A percentile compares a stretch with the other conserved stretches of the same genome.
These are phyloP conservation scores for Suillus discolor DNA, from an alignment of 768 basidiomycete genomes.

Conservation along the genomic window DNA sequence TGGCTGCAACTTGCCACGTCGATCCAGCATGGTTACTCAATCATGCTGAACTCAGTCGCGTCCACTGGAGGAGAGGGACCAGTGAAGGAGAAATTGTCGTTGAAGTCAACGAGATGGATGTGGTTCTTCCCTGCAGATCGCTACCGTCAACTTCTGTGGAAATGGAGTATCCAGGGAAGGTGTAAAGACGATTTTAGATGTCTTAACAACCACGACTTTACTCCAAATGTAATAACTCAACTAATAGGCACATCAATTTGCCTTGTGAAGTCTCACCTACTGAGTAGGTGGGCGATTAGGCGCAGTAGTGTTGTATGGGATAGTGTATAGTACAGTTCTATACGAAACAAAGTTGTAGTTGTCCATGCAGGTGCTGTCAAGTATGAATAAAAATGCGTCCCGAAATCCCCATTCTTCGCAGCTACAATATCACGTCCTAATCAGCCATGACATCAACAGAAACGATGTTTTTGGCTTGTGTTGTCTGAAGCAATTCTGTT, in stretches of 20 bases:
- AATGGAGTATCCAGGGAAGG: no score
- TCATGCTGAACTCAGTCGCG: conserved; percentile 48
- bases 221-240: not conserved
- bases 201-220: not conserved
- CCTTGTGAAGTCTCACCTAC: conserved; percentile 5
- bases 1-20: conserved; percentile 43
- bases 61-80: conserved; percentile 39
- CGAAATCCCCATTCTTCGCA: not conserved
- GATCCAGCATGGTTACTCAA: conserved; percentile 47
- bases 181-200: no score
- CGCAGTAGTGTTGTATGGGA: not conserved
- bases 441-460: not conserved
- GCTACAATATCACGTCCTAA: not conserved
- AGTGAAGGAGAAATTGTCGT: conserved; percentile 42
- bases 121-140: not conserved
- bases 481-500: not conserved
- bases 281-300: conserved; percentile 13
- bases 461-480: not conserved
- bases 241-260: not conserved
- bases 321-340: not conserved
- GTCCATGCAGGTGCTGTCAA: not conserved
- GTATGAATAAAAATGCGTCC: not conserved
- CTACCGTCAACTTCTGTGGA: not conserved
- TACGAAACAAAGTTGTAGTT: not conserved
- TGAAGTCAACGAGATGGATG: conserved; percentile 11